phyloP scores from a whole-genome alignment of 2,329 filamentous ascomycete genomes.

The Coniochaeta prunicola region DNA sequence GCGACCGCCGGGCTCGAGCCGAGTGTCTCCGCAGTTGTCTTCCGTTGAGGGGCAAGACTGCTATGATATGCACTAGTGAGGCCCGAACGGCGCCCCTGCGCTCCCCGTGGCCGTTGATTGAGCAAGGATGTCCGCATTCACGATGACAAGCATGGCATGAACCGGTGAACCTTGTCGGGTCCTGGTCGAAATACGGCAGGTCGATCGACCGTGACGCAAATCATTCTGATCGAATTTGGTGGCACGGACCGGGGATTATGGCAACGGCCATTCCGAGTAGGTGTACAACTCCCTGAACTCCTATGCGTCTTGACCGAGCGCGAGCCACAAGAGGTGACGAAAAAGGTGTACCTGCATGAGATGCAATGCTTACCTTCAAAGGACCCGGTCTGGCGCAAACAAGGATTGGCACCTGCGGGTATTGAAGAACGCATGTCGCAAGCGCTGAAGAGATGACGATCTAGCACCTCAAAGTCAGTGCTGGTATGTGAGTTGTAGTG shows the following conservation, averaged over 20 bases:
- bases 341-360: neutral
- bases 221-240: neutral
- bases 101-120: constrained; percentile 1
- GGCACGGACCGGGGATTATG: constrained; percentile 1
- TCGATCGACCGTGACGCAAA: neutral
- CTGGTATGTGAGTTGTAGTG: neutral
- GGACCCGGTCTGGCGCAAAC: neutral
- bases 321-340: neutral
- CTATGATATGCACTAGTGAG: neutral
- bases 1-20: neutral
- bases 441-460: neutral
- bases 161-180: constrained; percentile 1
- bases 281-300: neutral
- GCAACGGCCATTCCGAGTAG: neutral
- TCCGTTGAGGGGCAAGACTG: neutral
- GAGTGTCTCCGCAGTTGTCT: neutral
- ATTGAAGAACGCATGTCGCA: neutral
- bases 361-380: neutral
- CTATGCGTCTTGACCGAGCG: neutral
- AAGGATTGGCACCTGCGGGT: neutral
- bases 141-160: constrained; percentile 4
- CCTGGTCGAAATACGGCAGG: constrained; percentile 6
- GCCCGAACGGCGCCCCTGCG: constrained; percentile 1
- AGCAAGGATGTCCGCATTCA: constrained; percentile 1
- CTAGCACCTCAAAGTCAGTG: neutral